A percentile compares a stretch with the other conserved stretches of the same genome.
phyloP scores from a whole-genome alignment of 2,329 filamentous ascomycete species.

The Ophiocordyceps sinensis region DNA sequence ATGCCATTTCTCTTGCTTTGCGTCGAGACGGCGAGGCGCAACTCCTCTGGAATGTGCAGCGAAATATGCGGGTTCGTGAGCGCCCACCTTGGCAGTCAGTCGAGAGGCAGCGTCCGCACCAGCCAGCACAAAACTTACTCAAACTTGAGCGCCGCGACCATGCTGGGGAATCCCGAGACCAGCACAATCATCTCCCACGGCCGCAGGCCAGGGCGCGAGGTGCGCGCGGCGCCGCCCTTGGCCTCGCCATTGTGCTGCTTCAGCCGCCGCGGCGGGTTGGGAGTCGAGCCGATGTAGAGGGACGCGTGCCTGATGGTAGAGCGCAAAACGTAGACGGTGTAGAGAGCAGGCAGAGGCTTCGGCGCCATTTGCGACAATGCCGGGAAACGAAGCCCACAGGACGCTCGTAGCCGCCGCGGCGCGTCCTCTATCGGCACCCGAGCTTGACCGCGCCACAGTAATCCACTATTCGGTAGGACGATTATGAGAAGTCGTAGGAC shows the following conservation, averaged over 20 bases:
- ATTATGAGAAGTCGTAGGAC: too few species aligned
- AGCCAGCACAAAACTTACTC: constrained; percentile 44
- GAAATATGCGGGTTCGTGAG: constrained; percentile 76
- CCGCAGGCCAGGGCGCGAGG: constrained; percentile 49
- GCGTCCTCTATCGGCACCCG: too few species aligned
- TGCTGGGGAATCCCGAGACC: constrained; percentile 78
- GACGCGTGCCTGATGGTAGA: constrained; percentile 59
- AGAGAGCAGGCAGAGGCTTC: constrained; percentile 68
- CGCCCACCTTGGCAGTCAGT: constrained; percentile 57
- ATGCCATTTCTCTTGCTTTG: constrained; percentile 36
- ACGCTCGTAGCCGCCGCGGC: too few species aligned
- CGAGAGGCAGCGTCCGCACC: background rate
- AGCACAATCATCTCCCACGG: constrained; percentile 88
- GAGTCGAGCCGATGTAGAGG: constrained; percentile 85
- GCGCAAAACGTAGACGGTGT: constrained; percentile 83
- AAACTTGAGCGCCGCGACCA: constrained; percentile 80
- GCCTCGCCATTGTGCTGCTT: constrained; percentile 81
- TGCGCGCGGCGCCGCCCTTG: constrained; percentile 69
- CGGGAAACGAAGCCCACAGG: constrained; percentile 1
- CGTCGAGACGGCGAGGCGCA: constrained; percentile 41
- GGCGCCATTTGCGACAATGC: constrained; percentile 25
- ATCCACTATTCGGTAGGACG: too few species aligned
- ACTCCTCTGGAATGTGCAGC: constrained; percentile 54
- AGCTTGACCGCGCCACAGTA: too few species aligned
- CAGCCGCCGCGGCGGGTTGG: constrained; percentile 70